Base-by-base conservation (phyloP, 202 grass and related monocot species). In the Panicum virgatum region DNA sequence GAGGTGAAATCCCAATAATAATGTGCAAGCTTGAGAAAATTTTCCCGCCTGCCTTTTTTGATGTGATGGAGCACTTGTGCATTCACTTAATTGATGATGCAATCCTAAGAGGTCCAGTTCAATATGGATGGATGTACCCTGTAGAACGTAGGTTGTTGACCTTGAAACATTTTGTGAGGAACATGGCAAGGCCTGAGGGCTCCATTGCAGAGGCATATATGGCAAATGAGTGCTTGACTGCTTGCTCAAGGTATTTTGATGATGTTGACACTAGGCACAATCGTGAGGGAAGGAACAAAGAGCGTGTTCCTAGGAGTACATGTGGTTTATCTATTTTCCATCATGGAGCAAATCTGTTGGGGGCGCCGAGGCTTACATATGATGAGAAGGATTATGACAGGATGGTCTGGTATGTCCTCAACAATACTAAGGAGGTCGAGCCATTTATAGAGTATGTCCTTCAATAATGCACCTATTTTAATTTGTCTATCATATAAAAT, bases 401-500 rank as follows among this genome's bases (percentile, higher is more conserved):
- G 9, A 76, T 76, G 43, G 59, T 78, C 14, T 78, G 75, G 75
- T 78, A 22, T 37, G 40, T 78, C 42, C 59, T 78, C 6, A 78
- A 76, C 15, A 76, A 76, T 46, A 62, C 14, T 43, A 1, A 3
- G 0, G 13, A 76, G 38, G 73, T 62, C 10, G 56, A 61, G 23
- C 38, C 54, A 45, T 76, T 45, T 46, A 45, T 61, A 0, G 15
- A 76, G 73, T 76, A 76, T 30, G 54, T 59, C 9, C 34, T 12
- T 16, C 30, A 13, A 30, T 30, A 30, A 30, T 30, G 29, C 29
- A 30, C 29, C 29, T 30, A 2, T 30, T 30, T 30, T 30, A 30
- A 30, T 30, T 30, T 30, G 40, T 12, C 0, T 20, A 23, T 43
- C 3, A 25, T 22, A 22, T 16, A 38, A 42, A 42, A n/a, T 2